Base-by-base conservation (phyloP, 306 rosid genomes). In the Nissolia schottii region DNA sequence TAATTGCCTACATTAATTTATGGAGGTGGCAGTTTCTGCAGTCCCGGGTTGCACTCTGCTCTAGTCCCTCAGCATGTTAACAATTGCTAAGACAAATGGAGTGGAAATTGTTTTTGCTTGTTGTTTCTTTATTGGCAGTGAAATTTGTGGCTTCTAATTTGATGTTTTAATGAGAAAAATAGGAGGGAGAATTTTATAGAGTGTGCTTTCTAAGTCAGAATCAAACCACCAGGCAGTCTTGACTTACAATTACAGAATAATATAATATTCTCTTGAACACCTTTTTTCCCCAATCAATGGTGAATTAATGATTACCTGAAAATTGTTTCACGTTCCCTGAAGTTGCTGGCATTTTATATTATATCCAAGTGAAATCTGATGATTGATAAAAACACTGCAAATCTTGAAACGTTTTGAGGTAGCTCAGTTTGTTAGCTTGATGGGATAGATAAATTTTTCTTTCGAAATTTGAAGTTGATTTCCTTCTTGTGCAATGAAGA, bases 381-480 rank as follows among this genome's bases (percentile, higher is more conserved):
- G 28, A 56, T 75, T 43, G 38, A 18, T 37, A 54, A 3, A 28
- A 23, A 51, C 20, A n/a, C 6, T 62, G 61, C 8, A 29, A 54
- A 40, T 59, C 53, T 63, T 43, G 7, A 23, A 37, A n/a, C 45
- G 25, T 28, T 73, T 73, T 19, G 28, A 8, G 38, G 29, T 31
- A 64, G 67, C 18, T 60, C 18, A 35, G 31, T 68, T 64, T 57
- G 74, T 46, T 58, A 46, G 61, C 8, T 59, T 29, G 46, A n/a
- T 3, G 10, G 40, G 56, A 34, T 45, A 11, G 3, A 22, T 22
- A 25, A 45, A 27, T 14, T 24, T 60, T 41, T 9, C 2, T 31
- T 61, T 53, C 43, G 6, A 23, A 60, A 61, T 51, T 24, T 69
- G 34, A 75, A 45, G 19, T n/a, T 40, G 65, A 64, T 18, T 16